Percentiles rank a stretch among this genome's conserved stretches.
Evolutionary conservation across 495 filamentous ascomycete genomes (phyloP).

Genomic region (Jackrogersella minutella): DNA sequence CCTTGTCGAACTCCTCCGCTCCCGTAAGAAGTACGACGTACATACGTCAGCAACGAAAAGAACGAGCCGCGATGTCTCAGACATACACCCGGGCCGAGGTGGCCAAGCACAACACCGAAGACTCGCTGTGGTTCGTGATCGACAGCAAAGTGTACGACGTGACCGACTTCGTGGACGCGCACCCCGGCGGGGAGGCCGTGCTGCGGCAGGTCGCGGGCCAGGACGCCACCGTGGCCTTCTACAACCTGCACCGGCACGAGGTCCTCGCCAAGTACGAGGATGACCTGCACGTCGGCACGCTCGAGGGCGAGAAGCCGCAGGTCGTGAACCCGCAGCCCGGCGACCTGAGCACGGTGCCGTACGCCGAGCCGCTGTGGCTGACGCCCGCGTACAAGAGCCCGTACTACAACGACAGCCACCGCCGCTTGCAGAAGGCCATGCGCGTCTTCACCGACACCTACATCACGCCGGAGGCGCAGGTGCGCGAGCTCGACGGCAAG

Average conservation of each 20-base stretch:
- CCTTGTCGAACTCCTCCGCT: neutral
- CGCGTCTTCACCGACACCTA: slow-evolving; percentile 77
- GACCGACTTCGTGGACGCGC: slow-evolving; percentile 89
- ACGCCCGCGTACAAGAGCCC: slow-evolving; percentile 79
- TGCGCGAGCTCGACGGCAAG: slow-evolving; percentile 78
- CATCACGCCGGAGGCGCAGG: slow-evolving; percentile 76
- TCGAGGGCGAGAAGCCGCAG: slow-evolving; percentile 77
- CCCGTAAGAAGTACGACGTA: neutral
- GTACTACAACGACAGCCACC: slow-evolving; percentile 83
- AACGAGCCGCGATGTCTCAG: slow-evolving; percentile 43
- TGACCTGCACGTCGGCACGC: slow-evolving; percentile 75
- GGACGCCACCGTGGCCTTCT: slow-evolving; percentile 88
- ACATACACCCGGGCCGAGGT: slow-evolving; percentile 78
- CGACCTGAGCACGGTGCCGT: slow-evolving; percentile 77
- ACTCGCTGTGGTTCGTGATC: slow-evolving; percentile 82
- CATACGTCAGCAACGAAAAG: neutral
- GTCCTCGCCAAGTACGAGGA: slow-evolving; percentile 76
- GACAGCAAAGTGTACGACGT: slow-evolving; percentile 94
- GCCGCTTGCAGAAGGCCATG: slow-evolving; percentile 72
- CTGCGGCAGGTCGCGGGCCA: slow-evolving; percentile 84
- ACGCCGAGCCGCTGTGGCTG: slow-evolving; percentile 84
- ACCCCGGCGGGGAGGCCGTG: slow-evolving; percentile 85
- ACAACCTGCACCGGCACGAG: slow-evolving; percentile 93
- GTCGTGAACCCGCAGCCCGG: slow-evolving; percentile 75
- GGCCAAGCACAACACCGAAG: slow-evolving; percentile 81